A percentile compares a stretch with the other conserved stretches of the same genome.
Conservation (phyloP, 306 rosid genomes). For the Arachis hypogaea region DNA sequence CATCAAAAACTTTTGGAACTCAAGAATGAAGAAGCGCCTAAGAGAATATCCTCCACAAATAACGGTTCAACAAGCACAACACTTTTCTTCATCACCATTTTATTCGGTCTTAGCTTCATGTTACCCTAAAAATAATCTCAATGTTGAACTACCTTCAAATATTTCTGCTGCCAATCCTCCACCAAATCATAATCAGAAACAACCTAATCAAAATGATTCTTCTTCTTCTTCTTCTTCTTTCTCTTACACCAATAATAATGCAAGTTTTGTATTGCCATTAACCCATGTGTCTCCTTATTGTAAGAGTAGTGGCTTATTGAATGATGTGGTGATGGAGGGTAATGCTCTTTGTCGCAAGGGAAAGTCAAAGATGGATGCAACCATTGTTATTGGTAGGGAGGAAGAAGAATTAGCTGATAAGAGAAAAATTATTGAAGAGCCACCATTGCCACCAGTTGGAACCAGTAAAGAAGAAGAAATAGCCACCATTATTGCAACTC, state of each 20-base stretch:
- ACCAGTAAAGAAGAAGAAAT: neutral
- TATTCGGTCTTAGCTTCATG: neutral
- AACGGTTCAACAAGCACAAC: constrained; percentile 43
- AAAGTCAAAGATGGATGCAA: constrained; percentile 40
- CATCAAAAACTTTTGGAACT: constrained; percentile 91
- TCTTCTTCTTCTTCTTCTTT: constrained; percentile 14
- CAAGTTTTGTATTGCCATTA: constrained; percentile 39
- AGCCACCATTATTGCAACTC: constrained; percentile 37
- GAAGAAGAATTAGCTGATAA: too few relatives aligned
- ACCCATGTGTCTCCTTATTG: constrained; percentile 51
- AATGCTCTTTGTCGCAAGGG: constrained; percentile 41
- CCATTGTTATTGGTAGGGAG: neutral
- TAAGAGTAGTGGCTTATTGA: constrained; percentile 63
- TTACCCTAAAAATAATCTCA: constrained; percentile 34
- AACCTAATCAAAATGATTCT: neutral
- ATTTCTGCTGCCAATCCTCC: constrained; percentile 15
- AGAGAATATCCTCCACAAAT: constrained; percentile 68
- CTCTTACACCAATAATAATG: constrained; percentile 1
- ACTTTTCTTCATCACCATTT: constrained; percentile 42
- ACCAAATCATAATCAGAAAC: constrained; percentile 14
- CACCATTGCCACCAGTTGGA: too few relatives aligned
- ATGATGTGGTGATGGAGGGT: constrained; percentile 58
- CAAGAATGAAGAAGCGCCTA: constrained; percentile 74
- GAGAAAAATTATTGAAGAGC: too few relatives aligned
- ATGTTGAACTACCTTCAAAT: constrained; percentile 24